Evolutionary conservation across 352 stramenopile genomes (phyloP), one percentile per base, ranked within the genome.

Genomic region (Thalassiosira livingstoniorum): DNA sequence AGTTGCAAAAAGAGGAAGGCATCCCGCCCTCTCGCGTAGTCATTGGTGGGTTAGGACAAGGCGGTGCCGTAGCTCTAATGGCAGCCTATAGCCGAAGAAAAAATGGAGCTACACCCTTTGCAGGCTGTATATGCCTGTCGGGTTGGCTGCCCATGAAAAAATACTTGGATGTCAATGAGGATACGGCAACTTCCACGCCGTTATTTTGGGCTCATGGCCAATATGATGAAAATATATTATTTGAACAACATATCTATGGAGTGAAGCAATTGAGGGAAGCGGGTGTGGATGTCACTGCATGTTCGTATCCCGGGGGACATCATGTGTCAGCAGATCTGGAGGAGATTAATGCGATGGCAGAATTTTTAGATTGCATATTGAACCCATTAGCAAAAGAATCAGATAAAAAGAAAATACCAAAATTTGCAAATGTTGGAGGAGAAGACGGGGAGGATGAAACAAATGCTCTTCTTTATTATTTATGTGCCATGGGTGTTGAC

Each of bases 1-100:
- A 84, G 75, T 74, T 90, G 58, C 75, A 89, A 60, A 74, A 90
- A 43, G 83, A 87, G 4, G 70, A 88, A 57, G 91, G 90, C 0
- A 90, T 94, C 67, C 76, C 90, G 23, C 47, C 82, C 13, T 77
- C 87, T n/a, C 73, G 80, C 60, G 90, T 95, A 29, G 81, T 95
- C 13, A 43, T 95, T 4, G 90, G 87, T n/a, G 91, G 91, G 25
- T 95, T 95, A 67, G 87, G 76, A 7, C 91, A 95, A 76, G 91
- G 91, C 37, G 90, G 90, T 5, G 88, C 88, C 55, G 75, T 92
- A 5, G 87, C 90, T 4, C 69, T 95, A 11, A 79, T 82, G 69
- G 74, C 80, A 58, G 70, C 83, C 10, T 85, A 90, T 37, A 80
- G 82, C 47, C 45, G 78, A 62, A 53, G 66, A 29, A 85, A 79